Evolutionary conservation across 1,139 yeast species (phyloP).

Genomic region (Taphrina betulina): DNA sequence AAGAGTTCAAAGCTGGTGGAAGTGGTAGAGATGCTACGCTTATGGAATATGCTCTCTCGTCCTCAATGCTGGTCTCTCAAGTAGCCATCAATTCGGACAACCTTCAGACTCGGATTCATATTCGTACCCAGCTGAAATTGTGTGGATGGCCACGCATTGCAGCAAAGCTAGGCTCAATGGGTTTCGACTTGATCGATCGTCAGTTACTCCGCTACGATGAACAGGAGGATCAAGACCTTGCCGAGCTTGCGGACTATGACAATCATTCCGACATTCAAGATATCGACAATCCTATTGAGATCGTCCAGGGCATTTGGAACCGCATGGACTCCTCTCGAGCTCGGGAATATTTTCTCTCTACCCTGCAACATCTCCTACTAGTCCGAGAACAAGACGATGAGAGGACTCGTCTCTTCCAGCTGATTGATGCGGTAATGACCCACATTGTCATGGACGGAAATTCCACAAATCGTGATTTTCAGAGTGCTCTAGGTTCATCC

Average conservation of each 20-base stretch:
- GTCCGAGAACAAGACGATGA: conserved; percentile 53
- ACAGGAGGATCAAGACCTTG: conserved; percentile 64
- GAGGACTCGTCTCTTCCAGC: conserved; percentile 68
- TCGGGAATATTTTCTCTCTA: conserved; percentile 63
- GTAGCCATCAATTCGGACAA: conserved; percentile 67
- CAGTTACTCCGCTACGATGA: conserved; percentile 69
- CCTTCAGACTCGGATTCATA: conserved; percentile 65
- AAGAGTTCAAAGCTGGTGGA: conserved; percentile 70
- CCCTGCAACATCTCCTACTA: conserved; percentile 80
- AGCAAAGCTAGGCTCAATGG: conserved; percentile 59
- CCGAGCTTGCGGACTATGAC: conserved; percentile 45
- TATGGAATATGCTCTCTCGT: conserved; percentile 74
- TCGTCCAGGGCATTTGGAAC: conserved; percentile 68
- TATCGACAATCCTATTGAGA: conserved; percentile 64
- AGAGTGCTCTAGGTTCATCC: conserved; percentile 46
- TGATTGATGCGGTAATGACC: conserved; percentile 79
- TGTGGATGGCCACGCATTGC: conserved; percentile 72
- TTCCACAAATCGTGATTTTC: conserved; percentile 16
- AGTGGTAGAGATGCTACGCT: conserved; percentile 66
- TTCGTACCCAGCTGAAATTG: conserved; percentile 72
- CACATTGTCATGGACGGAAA: conserved; percentile 61
- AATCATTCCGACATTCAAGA: conserved; percentile 53
- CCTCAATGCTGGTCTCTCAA: conserved; percentile 73
- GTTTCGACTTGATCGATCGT: conserved; percentile 62
- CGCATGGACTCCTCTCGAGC: conserved; percentile 70